phyloP scores from a whole-genome alignment of 2,329 filamentous ascomycete species.

The Sporothrix schenckii region DNA sequence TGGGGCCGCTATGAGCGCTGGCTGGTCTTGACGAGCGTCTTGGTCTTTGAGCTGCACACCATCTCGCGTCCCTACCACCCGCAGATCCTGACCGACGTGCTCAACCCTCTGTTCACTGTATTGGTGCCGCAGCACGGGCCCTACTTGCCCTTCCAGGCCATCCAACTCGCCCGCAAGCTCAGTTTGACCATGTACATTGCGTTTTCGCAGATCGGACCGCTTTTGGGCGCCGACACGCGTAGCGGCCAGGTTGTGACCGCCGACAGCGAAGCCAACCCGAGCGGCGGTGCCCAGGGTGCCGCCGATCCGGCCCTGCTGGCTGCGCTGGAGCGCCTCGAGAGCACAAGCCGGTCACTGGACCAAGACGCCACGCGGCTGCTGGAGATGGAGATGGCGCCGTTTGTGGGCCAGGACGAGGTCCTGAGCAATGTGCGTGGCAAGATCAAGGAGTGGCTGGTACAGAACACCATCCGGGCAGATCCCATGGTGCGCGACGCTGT shows the following conservation, averaged over 20 bases:
- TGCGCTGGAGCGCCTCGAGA: conserved; percentile 69
- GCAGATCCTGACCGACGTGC: conserved; percentile 41
- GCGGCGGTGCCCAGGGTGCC: conserved; percentile 43
- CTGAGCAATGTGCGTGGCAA: conserved; percentile 67
- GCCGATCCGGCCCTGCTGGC: conserved; percentile 57
- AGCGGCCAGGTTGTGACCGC: conserved; percentile 39
- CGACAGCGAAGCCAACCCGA: conserved; percentile 38
- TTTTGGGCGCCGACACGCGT: conserved; percentile 53
- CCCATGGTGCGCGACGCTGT: conserved; percentile 82
- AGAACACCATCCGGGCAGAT: conserved; percentile 79
- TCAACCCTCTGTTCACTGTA: conserved; percentile 44
- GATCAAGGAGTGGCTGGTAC: conserved; percentile 83
- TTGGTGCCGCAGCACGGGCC: conserved; percentile 54
- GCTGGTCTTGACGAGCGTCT: conserved; percentile 58
- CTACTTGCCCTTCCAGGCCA: conserved; percentile 81
- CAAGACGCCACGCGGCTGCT: conserved; percentile 71
- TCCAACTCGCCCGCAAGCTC: conserved; percentile 73
- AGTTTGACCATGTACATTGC: conserved; percentile 81
- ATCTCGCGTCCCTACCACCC: conserved; percentile 60
- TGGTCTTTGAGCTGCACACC: conserved; percentile 60
- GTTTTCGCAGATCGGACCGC: conserved; percentile 75
- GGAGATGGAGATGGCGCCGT: conserved; percentile 79
- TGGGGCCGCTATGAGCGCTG: conserved; percentile 69
- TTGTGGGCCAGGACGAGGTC: conserved; percentile 69
- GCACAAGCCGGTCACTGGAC: conserved; percentile 62